Base-by-base conservation (phyloP, 2,329 filamentous ascomycete species). In the Ophiocordyceps polyrhachis-furcata region DNA sequence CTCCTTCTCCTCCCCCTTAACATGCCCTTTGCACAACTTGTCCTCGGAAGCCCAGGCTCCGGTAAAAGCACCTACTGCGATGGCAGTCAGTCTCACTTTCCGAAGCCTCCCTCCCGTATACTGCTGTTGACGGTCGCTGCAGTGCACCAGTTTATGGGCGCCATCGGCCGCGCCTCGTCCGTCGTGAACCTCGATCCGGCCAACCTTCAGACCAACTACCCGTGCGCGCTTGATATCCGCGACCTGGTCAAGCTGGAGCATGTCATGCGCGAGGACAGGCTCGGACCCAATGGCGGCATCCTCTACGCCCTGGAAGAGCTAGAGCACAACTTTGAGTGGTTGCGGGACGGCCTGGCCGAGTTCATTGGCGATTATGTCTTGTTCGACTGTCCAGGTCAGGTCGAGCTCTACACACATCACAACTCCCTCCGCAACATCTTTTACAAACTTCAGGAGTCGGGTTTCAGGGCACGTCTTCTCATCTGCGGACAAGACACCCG, bases 61-160 rank as follows among this genome's bases (percentile, higher is more conserved):
- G 91, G 91, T 49, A 98, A 98, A 67, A 95, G 87, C 51, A 98
- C 91, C 8, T 95, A 94, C 61, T 96, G 89, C 69, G 86, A 96
- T 77, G 91, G 91, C 58, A 94, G 77, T 81, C 62, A 61, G 76
- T 44, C 4, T 56, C 29, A 13, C 40, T 41, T 7, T n/a, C n/a
- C 23, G 17, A 23, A 23, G n/a, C 23, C 8, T 38, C 35, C 23
- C 8, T 38, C 35, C n/a, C 7, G 35, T 4, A 38, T n/a, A 14
- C 4, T 20, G 35, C 17, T 38, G 35, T 20, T n/a, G 9, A 28
- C 8, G 8, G 20, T 23, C 38, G 19, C 20, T 5, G 38, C 38
- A 81, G 77, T 98, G 83, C 85, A 95, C 58, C 91, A 98, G 66
- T 98, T 98, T 67, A 82, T 96, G 72, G 81, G 81, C 51, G 89